A percentile compares a stretch with the other conserved stretches of the same genome.
phyloP scores from a whole-genome alignment of 805 yeast species.

The Saccharomycopsis sp. region DNA sequence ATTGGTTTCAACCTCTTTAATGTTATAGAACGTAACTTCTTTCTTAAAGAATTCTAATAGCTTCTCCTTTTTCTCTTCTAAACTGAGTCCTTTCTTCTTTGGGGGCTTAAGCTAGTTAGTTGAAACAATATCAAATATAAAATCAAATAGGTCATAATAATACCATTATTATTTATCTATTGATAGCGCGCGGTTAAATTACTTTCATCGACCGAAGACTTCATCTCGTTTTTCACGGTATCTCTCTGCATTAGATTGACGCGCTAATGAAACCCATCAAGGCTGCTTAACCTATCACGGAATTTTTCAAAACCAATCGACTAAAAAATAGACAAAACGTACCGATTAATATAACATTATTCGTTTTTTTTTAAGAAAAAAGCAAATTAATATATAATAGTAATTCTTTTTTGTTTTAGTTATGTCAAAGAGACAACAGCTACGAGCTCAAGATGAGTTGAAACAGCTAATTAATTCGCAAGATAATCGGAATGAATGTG shows the following conservation, averaged over 20 bases:
- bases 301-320: not conserved
- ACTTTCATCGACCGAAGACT: too few relatives aligned
- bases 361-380: not conserved
- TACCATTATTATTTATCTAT: too few relatives aligned
- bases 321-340: constrained; percentile 22
- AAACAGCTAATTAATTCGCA: constrained; percentile 52
- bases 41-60: constrained; percentile 35
- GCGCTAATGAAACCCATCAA: too few relatives aligned
- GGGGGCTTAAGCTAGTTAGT: constrained; percentile 19
- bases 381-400: not conserved
- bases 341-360: constrained; percentile 14
- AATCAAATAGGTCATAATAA: too few relatives aligned
- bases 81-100: constrained; percentile 29
- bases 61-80: constrained; percentile 35
- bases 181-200: too few relatives aligned
- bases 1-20: constrained; percentile 44
- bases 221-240: too few relatives aligned
- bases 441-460: constrained; percentile 43
- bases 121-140: too few relatives aligned
- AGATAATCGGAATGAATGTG: constrained; percentile 64
- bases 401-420: not conserved
- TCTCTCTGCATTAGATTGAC: too few relatives aligned
- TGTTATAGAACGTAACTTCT: constrained; percentile 36
- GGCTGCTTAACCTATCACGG: not conserved
- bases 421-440: constrained; percentile 36